Evolutionary conservation across 208 protist genomes (phyloP), one percentile per base, ranked within the genome.

Genomic region (Zelonia costaricensis): DNA sequence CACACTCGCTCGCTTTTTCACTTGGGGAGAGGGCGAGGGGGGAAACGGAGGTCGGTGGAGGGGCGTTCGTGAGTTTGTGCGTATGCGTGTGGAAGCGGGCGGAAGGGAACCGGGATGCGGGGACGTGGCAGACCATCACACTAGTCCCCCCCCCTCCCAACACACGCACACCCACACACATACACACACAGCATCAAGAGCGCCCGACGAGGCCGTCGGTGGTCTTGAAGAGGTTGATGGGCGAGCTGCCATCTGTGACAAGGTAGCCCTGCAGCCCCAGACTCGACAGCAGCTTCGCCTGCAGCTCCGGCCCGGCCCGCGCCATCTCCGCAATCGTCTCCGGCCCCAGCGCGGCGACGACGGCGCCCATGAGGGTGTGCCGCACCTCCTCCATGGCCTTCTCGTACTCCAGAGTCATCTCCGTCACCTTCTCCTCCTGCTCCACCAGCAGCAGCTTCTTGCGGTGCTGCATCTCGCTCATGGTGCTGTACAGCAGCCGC

Each of bases 221-320:
- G 22, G 91, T 91, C 23, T 82, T 74, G 63, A 97, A 96, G 6
- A 98, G 74, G 57, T 98, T 97, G 56, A 98, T 85, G 10, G 94
- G 94, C 4, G 68, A 88, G 28, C 66, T 88, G 38, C 96, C 96
- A 70, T 98, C 92, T 27, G 94, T 98, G 22, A 98, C 85, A 9
- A 98, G 72, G 60, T 97, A 93, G 22, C 88, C 88, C 69, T 97
- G 60, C 39, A 97, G 58, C 18, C 90, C 90, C 16, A 97, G 55
- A 42, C 62, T 81, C 12, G 63, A n/a, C 18, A 97, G 75, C 25
- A 97, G 71, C 49, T 79, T 78, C 13, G 77, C 86, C 60, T 96
- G 89, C 31, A 95, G 54, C 59, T 92, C 88, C 0, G 90, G 92
- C 1, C 82, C 89, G 4, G 89, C 89, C 59, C 76, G 80, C 12